A percentile compares a stretch with the other conserved stretches of the same genome.
phyloP scores from a whole-genome alignment of 2,329 filamentous ascomycete genomes.

The Xylaria hypoxylon region DNA sequence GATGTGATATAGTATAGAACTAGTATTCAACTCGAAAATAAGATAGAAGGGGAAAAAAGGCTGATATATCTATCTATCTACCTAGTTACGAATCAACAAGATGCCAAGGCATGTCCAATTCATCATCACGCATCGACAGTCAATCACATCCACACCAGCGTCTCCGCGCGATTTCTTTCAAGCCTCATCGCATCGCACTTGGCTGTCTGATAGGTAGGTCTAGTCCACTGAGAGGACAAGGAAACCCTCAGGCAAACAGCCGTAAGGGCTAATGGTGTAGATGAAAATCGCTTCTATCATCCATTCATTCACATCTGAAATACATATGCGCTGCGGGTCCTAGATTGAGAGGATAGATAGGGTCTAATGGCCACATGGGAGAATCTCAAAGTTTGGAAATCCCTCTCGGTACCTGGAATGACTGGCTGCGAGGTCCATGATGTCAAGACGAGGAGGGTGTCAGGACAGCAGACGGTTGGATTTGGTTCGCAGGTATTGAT shows the following conservation, averaged over 20 bases:
- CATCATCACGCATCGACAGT: background rate
- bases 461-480: background rate
- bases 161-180: background rate
- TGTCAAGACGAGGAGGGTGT: background rate
- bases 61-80: background rate
- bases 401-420: background rate
- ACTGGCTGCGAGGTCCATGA: constrained; percentile 16
- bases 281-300: background rate
- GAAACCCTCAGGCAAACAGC: background rate
- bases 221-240: constrained; percentile 4
- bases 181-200: background rate
- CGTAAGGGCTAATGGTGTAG: background rate
- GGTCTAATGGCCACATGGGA: background rate
- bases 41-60: background rate
- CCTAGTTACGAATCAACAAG: background rate
- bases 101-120: background rate
- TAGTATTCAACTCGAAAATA: background rate
- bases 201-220: background rate
- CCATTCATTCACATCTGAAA: constrained; percentile 9
- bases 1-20: background rate
- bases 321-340: background rate
- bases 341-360: background rate
- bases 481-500: background rate
- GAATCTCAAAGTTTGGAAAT: background rate
- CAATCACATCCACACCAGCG: background rate